Evolutionary conservation across 2,329 filamentous ascomycete genomes (phyloP), one percentile per base, ranked within the genome.

Genomic region (Talaromyces sp.): DNA sequence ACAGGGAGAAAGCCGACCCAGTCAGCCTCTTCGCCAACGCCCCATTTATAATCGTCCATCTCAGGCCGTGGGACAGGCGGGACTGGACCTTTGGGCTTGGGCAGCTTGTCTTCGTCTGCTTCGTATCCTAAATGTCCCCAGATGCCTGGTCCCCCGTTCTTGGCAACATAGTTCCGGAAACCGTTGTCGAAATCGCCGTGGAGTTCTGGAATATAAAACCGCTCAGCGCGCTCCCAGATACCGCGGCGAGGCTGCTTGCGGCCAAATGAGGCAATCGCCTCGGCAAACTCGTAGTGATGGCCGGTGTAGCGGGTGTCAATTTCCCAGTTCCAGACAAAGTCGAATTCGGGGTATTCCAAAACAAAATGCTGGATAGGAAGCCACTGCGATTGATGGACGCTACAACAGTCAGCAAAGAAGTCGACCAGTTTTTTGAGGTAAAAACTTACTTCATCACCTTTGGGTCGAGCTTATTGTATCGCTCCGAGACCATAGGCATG

Each of bases 1-100:
- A 97, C 87, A 9, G 94, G 94, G 70, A 92, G 94, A 64, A 97
- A 87, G 0, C 92, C 91, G 71, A 97, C 93, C 67, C 96, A 85
- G 73, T 98, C 94, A 12, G 94, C 92, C 62, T 96, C 90, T 74
- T 97, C 94, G 59, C 86, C 90, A 0, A 95, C 86, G 62, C 89
- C 89, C 89, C 89, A 92, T 70, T 86, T 76, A 72, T 90, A 91
- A 63, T 89, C 78, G 68, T 92, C 89, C n/a, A 83, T 75, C 55
- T 81, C 77, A 14, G 86, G 80, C 47, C 83, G 83, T 0, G 78
- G 73, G 2, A 82, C 82, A 0, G 88, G 87, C 7, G 88, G 88
- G 54, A 81, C 81, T 6, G 86, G 88, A 12, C 88, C 89, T 30
- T 86, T 78, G 0, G 88, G 88, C 34, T 75, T 79, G 66, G 61